Evolutionary conservation across 352 stramenopile genomes (phyloP).

Genomic region (Globisporangium rhizosaccharum): DNA sequence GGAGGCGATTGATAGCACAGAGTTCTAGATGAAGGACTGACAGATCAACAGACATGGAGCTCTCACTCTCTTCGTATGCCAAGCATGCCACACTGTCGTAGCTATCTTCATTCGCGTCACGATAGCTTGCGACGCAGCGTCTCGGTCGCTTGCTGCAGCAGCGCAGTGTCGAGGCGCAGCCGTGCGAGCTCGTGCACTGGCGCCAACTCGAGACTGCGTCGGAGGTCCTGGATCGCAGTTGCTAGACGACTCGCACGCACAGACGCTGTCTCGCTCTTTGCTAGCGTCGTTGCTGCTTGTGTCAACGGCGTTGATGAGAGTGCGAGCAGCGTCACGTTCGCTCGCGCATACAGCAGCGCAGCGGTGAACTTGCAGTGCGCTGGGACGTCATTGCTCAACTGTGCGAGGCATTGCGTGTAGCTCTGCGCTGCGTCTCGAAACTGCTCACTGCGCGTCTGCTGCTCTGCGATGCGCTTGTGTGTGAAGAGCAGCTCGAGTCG

Average conservation of each 20-base stretch:
- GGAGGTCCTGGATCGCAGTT: constrained; percentile 5
- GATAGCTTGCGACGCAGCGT: background rate
- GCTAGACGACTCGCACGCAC: background rate
- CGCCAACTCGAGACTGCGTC: constrained; percentile 8
- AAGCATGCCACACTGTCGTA: background rate
- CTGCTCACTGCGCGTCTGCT: constrained; percentile 10
- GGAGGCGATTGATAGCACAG: background rate
- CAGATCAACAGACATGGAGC: no score
- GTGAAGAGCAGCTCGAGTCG: constrained; percentile 13
- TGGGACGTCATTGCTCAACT: constrained; percentile 7
- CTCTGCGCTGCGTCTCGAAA: constrained; percentile 12
- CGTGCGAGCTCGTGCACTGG: constrained; percentile 4
- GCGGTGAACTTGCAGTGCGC: constrained; percentile 14
- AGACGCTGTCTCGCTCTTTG: background rate
- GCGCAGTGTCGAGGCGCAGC: constrained; percentile 11
- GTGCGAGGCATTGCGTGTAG: constrained; percentile 20
- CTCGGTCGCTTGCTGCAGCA: constrained; percentile 15
- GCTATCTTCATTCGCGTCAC: background rate
- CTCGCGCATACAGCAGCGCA: constrained; percentile 17
- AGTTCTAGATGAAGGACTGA: background rate
- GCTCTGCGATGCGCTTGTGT: constrained; percentile 17
- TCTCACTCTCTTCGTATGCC: background rate
- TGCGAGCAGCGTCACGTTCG: constrained; percentile 15
- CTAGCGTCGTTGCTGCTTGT: background rate
- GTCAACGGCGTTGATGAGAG: background rate